Conservation (phyloP, 768 basidiomycete species). For the Flagelloscypha sp. region DNA sequence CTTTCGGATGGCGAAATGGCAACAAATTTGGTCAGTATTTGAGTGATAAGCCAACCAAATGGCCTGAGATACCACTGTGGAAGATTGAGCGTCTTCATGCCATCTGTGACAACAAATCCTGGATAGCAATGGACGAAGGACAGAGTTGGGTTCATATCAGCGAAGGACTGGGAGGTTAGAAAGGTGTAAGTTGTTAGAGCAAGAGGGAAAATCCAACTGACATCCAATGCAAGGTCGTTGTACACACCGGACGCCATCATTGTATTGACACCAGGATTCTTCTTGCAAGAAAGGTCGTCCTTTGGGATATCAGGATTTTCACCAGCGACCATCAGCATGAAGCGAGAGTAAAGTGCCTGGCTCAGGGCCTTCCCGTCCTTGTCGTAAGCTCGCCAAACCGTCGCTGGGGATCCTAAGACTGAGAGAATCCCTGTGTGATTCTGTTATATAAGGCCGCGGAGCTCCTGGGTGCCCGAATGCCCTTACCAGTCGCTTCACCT, state of each 20-base stretch:
- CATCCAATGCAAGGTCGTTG: constrained; percentile 30
- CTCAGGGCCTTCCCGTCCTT: constrained; percentile 33
- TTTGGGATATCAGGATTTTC: constrained; percentile 21
- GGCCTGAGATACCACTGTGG: no score
- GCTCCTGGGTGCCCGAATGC: no score
- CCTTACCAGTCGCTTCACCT: no score
- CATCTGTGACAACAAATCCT: constrained; percentile 26
- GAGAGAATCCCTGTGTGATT: no score
- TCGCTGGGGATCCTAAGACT: no score
- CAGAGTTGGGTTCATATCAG: constrained; percentile 22
- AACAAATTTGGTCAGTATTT: no score
- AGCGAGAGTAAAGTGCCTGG: constrained; percentile 27
- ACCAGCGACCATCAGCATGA: constrained; percentile 22
- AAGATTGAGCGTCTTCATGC: no score
- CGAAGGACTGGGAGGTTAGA: constrained; percentile 19
- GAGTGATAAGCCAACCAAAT: no score
- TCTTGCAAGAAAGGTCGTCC: constrained; percentile 29
- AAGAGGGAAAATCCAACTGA: constrained; percentile 6
- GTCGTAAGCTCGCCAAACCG: no score
- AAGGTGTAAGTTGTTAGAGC: not conserved
- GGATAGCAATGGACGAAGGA: constrained; percentile 29
- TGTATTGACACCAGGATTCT: constrained; percentile 18
- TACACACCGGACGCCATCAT: constrained; percentile 20
- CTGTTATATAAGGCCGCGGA: no score
- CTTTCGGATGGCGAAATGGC: no score